These are phyloP conservation scores for Colletotrichum coccodes DNA, from an alignment of 2,329 filamentous ascomycete species.

Conservation along the genomic window DNA sequence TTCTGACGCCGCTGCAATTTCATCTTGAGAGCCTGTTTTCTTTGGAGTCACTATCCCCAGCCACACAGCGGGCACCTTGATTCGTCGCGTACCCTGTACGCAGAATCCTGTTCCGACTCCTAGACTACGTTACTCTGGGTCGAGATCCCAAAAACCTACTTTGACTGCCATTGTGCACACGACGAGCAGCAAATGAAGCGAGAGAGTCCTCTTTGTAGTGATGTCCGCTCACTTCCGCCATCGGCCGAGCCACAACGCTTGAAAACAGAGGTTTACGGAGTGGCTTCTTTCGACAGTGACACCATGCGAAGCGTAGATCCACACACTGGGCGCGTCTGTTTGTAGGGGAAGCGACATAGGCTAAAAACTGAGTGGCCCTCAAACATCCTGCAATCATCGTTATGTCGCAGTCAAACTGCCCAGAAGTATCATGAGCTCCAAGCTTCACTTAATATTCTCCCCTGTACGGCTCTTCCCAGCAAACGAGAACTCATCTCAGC, in stretches of 20 bases:
- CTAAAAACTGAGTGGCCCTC: neutral
- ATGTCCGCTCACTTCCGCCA: neutral
- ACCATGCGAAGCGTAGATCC: too few species aligned
- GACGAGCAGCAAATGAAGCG: neutral
- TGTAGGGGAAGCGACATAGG: neutral
- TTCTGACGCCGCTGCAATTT: neutral
- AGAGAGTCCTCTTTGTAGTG: neutral
- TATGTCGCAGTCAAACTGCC: neutral
- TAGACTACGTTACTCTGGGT: neutral
- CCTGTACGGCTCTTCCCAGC: neutral
- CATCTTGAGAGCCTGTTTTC: neutral
- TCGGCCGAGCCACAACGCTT: neutral
- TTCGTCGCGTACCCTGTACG: neutral
- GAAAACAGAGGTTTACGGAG: neutral
- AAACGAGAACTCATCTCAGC: neutral
- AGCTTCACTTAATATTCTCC: slow-evolving; percentile 2
- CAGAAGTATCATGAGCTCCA: neutral
- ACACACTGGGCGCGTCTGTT: neutral
- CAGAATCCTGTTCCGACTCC: neutral
- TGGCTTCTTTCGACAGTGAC: too few species aligned
- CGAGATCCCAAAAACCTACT: neutral
- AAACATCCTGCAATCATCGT: neutral
- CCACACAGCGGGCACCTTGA: neutral
- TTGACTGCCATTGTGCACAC: neutral
- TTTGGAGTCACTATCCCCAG: neutral